Percentiles rank a stretch among this genome's conserved stretches.
Evolutionary conservation across 2,329 filamentous ascomycete species (phyloP).

Genomic region (Aspergillus floridensis): DNA sequence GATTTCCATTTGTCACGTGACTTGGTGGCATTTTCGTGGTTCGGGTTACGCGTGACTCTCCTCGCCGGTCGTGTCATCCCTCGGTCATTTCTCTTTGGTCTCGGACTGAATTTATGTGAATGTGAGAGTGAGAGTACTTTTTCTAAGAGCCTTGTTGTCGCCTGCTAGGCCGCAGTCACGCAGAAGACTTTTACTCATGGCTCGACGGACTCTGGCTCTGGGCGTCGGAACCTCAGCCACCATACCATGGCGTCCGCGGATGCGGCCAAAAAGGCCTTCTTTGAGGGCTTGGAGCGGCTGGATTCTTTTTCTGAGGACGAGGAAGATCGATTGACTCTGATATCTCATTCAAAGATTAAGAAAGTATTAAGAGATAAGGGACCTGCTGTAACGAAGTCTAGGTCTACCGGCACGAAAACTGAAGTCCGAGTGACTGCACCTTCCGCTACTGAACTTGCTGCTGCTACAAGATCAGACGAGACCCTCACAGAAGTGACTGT

Average conservation of each 20-base stretch:
- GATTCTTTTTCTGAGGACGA: slow-evolving; percentile 28
- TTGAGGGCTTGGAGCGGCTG: slow-evolving; percentile 34
- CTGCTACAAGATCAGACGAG: not conserved
- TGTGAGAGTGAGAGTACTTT: not conserved
- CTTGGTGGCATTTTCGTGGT: slow-evolving; percentile 34
- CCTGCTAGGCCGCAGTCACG: slow-evolving; percentile 12
- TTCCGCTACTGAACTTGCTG: not conserved
- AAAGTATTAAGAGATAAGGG: not conserved
- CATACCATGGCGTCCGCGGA: slow-evolving; percentile 19
- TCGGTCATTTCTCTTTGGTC: not conserved
- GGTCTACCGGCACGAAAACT: not conserved
- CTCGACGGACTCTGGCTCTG: slow-evolving; percentile 6
- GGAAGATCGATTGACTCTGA: slow-evolving; percentile 22
- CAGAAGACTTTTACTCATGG: slow-evolving; percentile 14
- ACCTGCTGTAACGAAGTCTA: not conserved
- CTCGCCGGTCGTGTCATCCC: not conserved
- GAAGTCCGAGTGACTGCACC: not conserved
- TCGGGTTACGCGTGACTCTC: not conserved
- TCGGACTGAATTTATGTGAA: not conserved
- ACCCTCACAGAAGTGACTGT: not conserved
- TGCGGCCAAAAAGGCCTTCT: slow-evolving; percentile 35
- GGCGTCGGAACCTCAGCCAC: slow-evolving; percentile 16
- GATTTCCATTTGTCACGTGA: slow-evolving; percentile 28
- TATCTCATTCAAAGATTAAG: slow-evolving; percentile 13
- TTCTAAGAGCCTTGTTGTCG: slow-evolving; percentile 1